These are phyloP conservation scores for Eimeria praecox DNA, from an alignment of 169 alveolate species.

Conservation along the genomic window DNA sequence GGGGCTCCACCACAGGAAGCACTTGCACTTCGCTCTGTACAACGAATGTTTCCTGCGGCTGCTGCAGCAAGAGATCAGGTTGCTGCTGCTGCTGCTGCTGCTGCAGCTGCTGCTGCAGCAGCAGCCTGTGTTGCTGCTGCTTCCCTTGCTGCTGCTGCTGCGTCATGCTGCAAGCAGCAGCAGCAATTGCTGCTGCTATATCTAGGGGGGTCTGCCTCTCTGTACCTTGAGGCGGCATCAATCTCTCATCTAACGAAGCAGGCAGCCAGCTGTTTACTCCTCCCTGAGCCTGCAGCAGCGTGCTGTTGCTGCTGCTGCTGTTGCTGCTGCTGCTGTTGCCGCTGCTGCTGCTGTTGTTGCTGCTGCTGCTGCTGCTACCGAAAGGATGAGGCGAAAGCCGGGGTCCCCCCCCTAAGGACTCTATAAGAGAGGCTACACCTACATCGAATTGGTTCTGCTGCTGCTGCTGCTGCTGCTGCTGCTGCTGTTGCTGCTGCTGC, in stretches of 20 bases:
- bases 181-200: conserved; percentile 13
- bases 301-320: too few species aligned
- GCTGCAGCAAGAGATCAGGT: too few species aligned
- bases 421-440: not conserved
- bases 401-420: not conserved
- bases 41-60: too few species aligned
- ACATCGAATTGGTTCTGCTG: not conserved
- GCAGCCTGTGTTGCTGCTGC: too few species aligned
- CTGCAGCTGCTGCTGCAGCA: too few species aligned
- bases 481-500: conserved; percentile 12
- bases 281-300: too few species aligned
- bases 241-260: not conserved
- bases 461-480: conserved; percentile 27
- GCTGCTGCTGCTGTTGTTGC: not conserved
- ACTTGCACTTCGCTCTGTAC: too few species aligned
- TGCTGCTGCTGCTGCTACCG: conserved; percentile 38
- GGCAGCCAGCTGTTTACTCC: not conserved
- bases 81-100: too few species aligned
- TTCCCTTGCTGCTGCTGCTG: not conserved
- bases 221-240: not conserved
- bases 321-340: not conserved
- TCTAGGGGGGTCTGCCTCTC: not conserved
- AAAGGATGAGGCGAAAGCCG: not conserved
- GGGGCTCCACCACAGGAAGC: not conserved
- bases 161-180: too few species aligned